Conservation (phyloP, 2,329 filamentous ascomycete species). For the Cyphellophora attinorum region DNA sequence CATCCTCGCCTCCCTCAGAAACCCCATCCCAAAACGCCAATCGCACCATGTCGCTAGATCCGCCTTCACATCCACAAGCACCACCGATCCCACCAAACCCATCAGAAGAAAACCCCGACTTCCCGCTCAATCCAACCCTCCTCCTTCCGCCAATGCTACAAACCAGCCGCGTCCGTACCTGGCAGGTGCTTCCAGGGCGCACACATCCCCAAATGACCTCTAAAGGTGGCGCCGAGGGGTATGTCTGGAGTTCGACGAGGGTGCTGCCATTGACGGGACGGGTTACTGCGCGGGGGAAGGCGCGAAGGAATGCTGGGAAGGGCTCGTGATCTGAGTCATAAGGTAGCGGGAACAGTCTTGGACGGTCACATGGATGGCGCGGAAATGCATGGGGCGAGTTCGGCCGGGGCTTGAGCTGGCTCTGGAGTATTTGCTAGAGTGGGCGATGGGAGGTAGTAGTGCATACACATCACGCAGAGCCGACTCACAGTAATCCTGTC, state of each 20-base stretch:
- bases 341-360: slow-evolving; percentile 1
- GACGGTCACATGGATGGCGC: neutral
- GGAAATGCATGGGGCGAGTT: no score
- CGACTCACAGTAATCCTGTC: no score
- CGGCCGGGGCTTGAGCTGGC: no score
- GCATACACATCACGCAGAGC: no score
- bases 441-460: no score
- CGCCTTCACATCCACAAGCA: slow-evolving; percentile 2
- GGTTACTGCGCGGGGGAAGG: slow-evolving; percentile 71
- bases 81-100: no score
- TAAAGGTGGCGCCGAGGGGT: slow-evolving; percentile 79
- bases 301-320: slow-evolving; percentile 51
- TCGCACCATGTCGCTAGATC: no score
- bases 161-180: slow-evolving; percentile 65
- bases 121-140: slow-evolving; percentile 77
- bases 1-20: no score
- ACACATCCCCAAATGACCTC: slow-evolving; percentile 94
- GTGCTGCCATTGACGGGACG: slow-evolving; percentile 67
- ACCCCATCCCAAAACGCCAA: no score
- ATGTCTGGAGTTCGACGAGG: slow-evolving; percentile 72
- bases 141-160: slow-evolving; percentile 73
- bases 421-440: no score
- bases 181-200: slow-evolving; percentile 84
- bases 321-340: slow-evolving; percentile 2
- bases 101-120: slow-evolving; percentile 46